These are phyloP conservation scores for Ceratocystis destructans DNA, from an alignment of 2,329 filamentous ascomycete species.

Conservation along the genomic window DNA sequence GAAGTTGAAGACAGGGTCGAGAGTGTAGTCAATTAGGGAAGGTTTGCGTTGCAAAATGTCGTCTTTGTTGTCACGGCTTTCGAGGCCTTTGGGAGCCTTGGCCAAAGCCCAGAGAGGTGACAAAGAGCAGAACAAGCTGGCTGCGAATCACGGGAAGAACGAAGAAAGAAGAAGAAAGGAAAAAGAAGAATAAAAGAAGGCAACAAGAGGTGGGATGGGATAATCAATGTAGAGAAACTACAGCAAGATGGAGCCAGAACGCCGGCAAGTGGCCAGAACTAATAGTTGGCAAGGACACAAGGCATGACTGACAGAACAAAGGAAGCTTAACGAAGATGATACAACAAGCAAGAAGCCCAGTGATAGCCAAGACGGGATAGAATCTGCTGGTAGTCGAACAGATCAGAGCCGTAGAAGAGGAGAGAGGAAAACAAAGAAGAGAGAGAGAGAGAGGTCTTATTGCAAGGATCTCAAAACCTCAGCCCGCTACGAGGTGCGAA, in stretches of 20 bases:
- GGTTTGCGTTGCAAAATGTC: background rate
- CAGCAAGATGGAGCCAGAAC: conserved; percentile 4
- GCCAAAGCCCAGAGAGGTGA: background rate
- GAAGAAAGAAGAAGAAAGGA: background rate
- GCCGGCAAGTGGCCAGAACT: conserved; percentile 15
- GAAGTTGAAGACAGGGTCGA: background rate
- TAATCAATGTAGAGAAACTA: background rate
- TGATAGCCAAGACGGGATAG: conserved; percentile 17
- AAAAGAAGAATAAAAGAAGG: background rate
- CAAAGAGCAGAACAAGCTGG: background rate
- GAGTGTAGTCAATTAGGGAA: background rate
- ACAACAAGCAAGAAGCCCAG: conserved; percentile 1
- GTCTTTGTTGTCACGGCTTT: background rate
- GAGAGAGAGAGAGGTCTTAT: background rate
- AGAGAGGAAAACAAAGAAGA: background rate
- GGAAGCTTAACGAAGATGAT: background rate
- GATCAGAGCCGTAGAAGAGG: background rate
- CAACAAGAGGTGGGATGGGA: background rate
- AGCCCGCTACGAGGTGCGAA: background rate
- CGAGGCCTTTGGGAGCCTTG: background rate
- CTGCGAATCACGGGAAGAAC: background rate
- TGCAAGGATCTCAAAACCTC: background rate
- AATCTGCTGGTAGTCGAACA: background rate
- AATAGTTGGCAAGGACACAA: conserved; percentile 12
- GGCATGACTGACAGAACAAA: conserved; percentile 9